A percentile compares a stretch with the other conserved stretches of the same genome.
Evolutionary conservation across 2,329 filamentous ascomycete genomes (phyloP).

Genomic region (Coniochaeta sp.): DNA sequence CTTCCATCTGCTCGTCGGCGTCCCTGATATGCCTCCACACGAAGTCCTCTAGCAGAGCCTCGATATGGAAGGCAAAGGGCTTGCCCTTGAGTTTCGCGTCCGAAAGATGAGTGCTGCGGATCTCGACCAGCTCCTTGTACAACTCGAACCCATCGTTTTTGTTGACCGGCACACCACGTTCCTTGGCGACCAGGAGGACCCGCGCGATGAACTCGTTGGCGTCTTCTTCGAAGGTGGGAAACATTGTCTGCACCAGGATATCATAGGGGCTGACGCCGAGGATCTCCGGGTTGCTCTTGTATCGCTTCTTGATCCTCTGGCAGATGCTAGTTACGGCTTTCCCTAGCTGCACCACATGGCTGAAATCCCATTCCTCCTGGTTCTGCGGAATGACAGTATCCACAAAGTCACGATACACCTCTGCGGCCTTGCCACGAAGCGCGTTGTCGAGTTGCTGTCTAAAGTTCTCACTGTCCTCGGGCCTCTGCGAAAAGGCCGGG

Average conservation of each 20-base stretch:
- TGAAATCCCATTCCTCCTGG: slow-evolving; percentile 82
- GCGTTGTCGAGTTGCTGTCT: slow-evolving; percentile 63
- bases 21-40: slow-evolving; percentile 91
- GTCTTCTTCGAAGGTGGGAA: slow-evolving; percentile 87
- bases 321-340: slow-evolving; percentile 79
- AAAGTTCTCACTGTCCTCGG: slow-evolving; percentile 66
- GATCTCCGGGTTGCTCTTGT: slow-evolving; percentile 78
- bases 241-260: slow-evolving; percentile 73
- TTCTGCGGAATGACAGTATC: slow-evolving; percentile 72
- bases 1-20: slow-evolving; percentile 70
- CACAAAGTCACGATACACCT: slow-evolving; percentile 74
- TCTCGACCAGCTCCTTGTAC: slow-evolving; percentile 80
- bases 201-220: slow-evolving; percentile 75
- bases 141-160: slow-evolving; percentile 91
- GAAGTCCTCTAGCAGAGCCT: slow-evolving; percentile 79
- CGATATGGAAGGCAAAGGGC: slow-evolving; percentile 80
- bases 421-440: slow-evolving; percentile 64
- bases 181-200: slow-evolving; percentile 67
- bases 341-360: slow-evolving; percentile 81
- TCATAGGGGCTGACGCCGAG: slow-evolving; percentile 63
- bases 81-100: slow-evolving; percentile 59
- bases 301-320: slow-evolving; percentile 86
- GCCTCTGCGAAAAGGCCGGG: slow-evolving; percentile 61
- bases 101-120: slow-evolving; percentile 66
- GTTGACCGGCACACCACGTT: slow-evolving; percentile 66